Conservation (phyloP, 257 asterid species). For the Asclepias syriaca region DNA sequence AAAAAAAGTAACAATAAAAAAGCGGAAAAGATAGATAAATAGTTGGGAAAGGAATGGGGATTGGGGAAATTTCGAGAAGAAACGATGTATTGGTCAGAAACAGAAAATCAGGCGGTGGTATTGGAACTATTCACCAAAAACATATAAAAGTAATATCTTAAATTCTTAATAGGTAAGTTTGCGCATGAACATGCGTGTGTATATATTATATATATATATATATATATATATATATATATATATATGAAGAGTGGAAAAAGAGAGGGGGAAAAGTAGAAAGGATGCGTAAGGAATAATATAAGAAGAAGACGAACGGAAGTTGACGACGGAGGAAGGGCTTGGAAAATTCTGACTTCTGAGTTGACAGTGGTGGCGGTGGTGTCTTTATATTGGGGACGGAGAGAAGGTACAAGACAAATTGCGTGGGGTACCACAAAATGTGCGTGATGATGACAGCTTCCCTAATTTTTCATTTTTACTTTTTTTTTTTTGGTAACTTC, state of each 20-base stretch:
- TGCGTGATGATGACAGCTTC: background rate
- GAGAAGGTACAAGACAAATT: background rate
- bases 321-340: background rate
- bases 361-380: background rate
- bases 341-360: slow-evolving; percentile 2
- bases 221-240: background rate
- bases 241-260: too few species aligned
- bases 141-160: background rate
- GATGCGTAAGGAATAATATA: background rate
- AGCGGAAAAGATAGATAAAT: background rate
- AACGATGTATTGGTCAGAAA: background rate
- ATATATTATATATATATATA: background rate
- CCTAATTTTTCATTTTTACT: too few species aligned
- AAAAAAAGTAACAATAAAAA: background rate
- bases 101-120: slow-evolving; percentile 3
- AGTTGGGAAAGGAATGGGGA: background rate
- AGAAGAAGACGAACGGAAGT: background rate
- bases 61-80: slow-evolving; percentile 5
- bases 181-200: background rate
- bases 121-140: background rate
- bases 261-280: background rate
- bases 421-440: background rate
- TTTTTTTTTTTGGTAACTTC: too few species aligned
- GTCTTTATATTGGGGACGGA: background rate
- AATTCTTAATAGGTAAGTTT: background rate